Conservation (phyloP, 1,284 basidiomycete species). For the Leccinum pachyderme region DNA sequence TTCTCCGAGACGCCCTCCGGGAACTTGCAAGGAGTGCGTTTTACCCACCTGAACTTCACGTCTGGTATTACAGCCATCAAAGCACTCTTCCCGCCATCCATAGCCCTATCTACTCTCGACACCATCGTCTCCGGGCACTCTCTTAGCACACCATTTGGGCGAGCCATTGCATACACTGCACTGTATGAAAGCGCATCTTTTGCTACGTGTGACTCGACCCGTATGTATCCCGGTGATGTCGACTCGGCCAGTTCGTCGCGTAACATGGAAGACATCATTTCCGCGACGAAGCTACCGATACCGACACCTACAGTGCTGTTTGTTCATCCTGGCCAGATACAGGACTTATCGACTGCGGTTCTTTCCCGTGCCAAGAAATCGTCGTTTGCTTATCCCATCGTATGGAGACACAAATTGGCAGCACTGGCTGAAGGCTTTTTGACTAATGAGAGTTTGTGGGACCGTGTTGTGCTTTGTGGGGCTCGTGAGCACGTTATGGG, state of each 20-base stretch:
- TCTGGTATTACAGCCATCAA: conserved; percentile 74
- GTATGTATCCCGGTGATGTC: conserved; percentile 39
- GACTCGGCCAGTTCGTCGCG: conserved; percentile 12
- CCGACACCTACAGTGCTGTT: conserved; percentile 70
- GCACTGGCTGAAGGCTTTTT: conserved; percentile 66
- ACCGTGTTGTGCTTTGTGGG: conserved; percentile 65
- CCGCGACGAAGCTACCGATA: conserved; percentile 48
- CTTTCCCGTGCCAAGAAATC: conserved; percentile 51
- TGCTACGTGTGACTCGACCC: conserved; percentile 58
- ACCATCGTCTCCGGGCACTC: conserved; percentile 72
- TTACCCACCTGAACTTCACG: conserved; percentile 77
- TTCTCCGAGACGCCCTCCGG: conserved; percentile 57
- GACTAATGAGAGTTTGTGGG: conserved; percentile 76
- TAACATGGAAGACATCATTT: conserved; percentile 48
- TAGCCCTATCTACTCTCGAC: conserved; percentile 62
- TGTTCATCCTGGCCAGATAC: conserved; percentile 57
- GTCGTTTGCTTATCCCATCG: conserved; percentile 53
- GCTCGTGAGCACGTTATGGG: conserved; percentile 62
- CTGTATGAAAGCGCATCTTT: conserved; percentile 72
- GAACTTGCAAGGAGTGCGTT: conserved; percentile 55
- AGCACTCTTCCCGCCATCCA: conserved; percentile 61
- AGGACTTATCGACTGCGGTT: conserved; percentile 49
- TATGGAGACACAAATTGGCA: conserved; percentile 71
- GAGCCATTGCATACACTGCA: conserved; percentile 72
- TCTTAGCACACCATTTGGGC: conserved; percentile 67